Evolutionary conservation across 305 asterid species (phyloP), one percentile per base, ranked within the genome.

Genomic region (Fraxinus latifolia): DNA sequence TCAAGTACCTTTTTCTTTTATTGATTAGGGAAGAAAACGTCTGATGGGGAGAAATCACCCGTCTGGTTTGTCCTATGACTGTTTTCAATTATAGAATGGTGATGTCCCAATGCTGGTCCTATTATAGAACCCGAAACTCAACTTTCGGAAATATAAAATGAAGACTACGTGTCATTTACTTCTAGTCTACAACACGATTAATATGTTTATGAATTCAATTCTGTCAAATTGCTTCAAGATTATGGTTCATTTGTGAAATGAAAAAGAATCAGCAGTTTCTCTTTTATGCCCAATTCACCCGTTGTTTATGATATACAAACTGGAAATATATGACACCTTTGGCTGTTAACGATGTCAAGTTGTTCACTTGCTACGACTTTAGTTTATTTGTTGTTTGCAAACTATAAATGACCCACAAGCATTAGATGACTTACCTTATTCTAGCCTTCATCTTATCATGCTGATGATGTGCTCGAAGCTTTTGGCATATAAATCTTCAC

Each of bases 381-480:
- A 31, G 17, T 23, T 67, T 29, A 5, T 68, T 68, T 29, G 37
- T 68, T 68, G 21, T 68, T 68, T 68, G 23, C 37, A 29, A 68
- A 29, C 75, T 79, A 60, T 62, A 65, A 50, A 21, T 21, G 65
- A 37, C 23, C 68, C 87, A 86, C 86, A 77, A 21, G 78, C 25
- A 74, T 85, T 60, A 34, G 86, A 85, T 89, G 94, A 89, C 83
- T 85, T 83, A 80, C 91, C 89, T 82, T 79, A 75, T 79, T 77
- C 68, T 8, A 39, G 39, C 74, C 79, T 76, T 76, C 74, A 9
- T 71, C 53, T 23, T 17, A 80, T 53, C 70, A 78, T 78, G 82
- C 29, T 77, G n/a, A 74, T 21, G 78, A 14, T 36, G 79, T 74
- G 58, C 21, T 55, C 7, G 72, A 81, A 50, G 5, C 60, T 32